Evolutionary conservation across 768 basidiomycete genomes (phyloP).

Genomic region (Hirschioporus abietinus): DNA sequence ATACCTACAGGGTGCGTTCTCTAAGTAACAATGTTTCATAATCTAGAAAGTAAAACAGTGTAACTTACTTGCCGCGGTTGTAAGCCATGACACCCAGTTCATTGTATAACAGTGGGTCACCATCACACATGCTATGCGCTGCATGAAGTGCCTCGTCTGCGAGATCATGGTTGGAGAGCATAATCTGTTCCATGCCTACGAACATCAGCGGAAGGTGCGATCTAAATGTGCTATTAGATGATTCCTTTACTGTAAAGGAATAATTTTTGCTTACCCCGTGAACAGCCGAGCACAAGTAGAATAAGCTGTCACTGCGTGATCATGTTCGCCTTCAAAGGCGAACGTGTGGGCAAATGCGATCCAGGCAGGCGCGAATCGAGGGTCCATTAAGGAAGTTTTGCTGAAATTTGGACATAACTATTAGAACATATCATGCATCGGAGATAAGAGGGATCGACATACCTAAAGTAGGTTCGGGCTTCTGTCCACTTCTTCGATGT

Average conservation of each 20-base stretch:
- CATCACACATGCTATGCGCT: constrained; percentile 73
- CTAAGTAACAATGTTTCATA: background rate
- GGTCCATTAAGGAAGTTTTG: constrained; percentile 96
- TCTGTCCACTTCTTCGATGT: constrained; percentile 82
- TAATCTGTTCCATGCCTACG: constrained; percentile 98
- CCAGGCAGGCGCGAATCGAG: constrained; percentile 95
- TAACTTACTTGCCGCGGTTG: constrained; percentile 72
- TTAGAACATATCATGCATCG: constrained; percentile 3
- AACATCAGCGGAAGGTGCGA: constrained; percentile 93
- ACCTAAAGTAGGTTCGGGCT: constrained; percentile 95
- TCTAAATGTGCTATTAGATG: constrained; percentile 34
- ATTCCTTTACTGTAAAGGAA: background rate
- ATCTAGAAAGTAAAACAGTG: constrained; percentile 4
- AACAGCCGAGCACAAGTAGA: constrained; percentile 95
- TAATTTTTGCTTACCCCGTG: constrained; percentile 60
- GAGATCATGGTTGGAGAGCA: constrained; percentile 70
- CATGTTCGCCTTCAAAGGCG: constrained; percentile 95
- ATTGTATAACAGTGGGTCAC: constrained; percentile 86
- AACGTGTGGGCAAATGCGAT: constrained; percentile 97
- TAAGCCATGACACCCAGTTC: constrained; percentile 93
- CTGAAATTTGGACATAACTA: constrained; percentile 32
- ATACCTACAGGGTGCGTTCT: constrained; percentile 45
- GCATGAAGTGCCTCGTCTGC: constrained; percentile 89
- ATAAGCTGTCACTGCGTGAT: constrained; percentile 97
- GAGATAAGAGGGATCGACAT: constrained; percentile 13